A percentile compares a stretch with the other conserved stretches of the same genome.
phyloP scores from a whole-genome alignment of 495 filamentous ascomycete species.

The Penicillium subrubescens region DNA sequence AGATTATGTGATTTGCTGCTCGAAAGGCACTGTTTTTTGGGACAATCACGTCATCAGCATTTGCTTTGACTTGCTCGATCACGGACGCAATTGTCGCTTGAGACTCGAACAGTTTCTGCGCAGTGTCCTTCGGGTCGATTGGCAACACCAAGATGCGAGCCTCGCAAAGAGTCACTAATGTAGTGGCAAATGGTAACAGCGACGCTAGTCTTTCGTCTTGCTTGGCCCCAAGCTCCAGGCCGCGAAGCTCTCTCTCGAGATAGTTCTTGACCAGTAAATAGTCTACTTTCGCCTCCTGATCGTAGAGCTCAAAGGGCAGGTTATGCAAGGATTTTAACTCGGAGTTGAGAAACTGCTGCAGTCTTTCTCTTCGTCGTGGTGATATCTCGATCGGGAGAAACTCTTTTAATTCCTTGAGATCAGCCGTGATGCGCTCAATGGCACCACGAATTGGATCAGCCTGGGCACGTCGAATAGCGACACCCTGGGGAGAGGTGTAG shows the following conservation, averaged over 20 bases:
- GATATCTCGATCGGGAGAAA: conserved; percentile 20
- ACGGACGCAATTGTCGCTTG: conserved; percentile 23
- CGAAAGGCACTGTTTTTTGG: conserved; percentile 45
- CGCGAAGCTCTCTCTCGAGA: conserved; percentile 33
- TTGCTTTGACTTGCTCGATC: conserved; percentile 21
- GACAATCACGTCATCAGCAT: conserved; percentile 8
- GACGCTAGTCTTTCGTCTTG: conserved; percentile 33
- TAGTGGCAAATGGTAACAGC: conserved; percentile 39
- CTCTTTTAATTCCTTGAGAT: conserved; percentile 20
- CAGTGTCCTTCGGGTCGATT: conserved; percentile 36
- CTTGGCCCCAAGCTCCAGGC: conserved; percentile 37
- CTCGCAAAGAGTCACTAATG: conserved; percentile 42
- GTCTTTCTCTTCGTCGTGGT: conserved; percentile 1
- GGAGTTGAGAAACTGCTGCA: conserved; percentile 9
- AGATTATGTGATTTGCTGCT: conserved; percentile 35
- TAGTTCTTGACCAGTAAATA: conserved; percentile 46
- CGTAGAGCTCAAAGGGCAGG: conserved; percentile 30
- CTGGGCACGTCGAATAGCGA: conserved; percentile 9
- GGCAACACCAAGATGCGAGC: conserved; percentile 36
- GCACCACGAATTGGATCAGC: conserved; percentile 11
- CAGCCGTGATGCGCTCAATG: conserved; percentile 23
- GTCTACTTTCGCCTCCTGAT: conserved; percentile 45
- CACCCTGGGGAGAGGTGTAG: not conserved
- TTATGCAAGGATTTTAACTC: conserved; percentile 15
- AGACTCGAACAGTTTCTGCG: conserved; percentile 32